Percentiles rank a stretch among this genome's conserved stretches.
These are phyloP conservation scores for Crucibulum laeve DNA, from an alignment of 768 basidiomycete genomes.

Conservation along the genomic window DNA sequence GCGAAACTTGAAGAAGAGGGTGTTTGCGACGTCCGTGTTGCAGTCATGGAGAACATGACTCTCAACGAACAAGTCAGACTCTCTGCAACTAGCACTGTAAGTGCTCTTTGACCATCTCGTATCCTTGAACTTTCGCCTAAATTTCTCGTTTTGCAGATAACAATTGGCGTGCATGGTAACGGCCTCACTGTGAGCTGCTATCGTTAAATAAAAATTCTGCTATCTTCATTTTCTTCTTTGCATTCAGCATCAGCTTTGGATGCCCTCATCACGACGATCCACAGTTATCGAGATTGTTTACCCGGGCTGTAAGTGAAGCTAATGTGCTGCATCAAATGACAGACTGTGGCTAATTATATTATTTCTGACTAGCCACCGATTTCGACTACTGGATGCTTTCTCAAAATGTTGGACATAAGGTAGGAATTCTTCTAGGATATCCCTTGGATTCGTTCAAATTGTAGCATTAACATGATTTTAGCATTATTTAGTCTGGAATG, in stretches of 20 bases:
- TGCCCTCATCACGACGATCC: constrained; percentile 56
- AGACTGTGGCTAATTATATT: neutral
- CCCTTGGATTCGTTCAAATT: neutral
- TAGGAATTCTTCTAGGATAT: constrained; percentile 11
- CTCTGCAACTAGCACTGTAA: constrained; percentile 17
- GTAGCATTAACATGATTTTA: constrained; percentile 10
- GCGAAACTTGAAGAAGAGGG: constrained; percentile 14
- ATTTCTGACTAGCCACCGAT: constrained; percentile 18
- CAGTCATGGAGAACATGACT: constrained; percentile 15
- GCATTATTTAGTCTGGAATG: constrained; percentile 66
- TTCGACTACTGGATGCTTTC: constrained; percentile 29
- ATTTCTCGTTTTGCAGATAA: constrained; percentile 11
- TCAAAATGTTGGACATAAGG: constrained; percentile 25
- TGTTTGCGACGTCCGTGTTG: constrained; percentile 15
- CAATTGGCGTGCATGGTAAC: constrained; percentile 48
- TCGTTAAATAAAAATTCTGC: no score
- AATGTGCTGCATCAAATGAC: neutral
- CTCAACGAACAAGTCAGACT: constrained; percentile 16
- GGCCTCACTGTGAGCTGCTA: constrained; percentile 40
- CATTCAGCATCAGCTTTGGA: constrained; percentile 58
- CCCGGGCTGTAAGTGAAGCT: constrained; percentile 42
- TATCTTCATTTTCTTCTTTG: no score
- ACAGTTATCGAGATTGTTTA: constrained; percentile 69
- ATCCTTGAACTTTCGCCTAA: neutral
- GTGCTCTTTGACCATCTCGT: constrained; percentile 1